phyloP scores from a whole-genome alignment of 179 eudicot genomes.

The Drosera spatulata region DNA sequence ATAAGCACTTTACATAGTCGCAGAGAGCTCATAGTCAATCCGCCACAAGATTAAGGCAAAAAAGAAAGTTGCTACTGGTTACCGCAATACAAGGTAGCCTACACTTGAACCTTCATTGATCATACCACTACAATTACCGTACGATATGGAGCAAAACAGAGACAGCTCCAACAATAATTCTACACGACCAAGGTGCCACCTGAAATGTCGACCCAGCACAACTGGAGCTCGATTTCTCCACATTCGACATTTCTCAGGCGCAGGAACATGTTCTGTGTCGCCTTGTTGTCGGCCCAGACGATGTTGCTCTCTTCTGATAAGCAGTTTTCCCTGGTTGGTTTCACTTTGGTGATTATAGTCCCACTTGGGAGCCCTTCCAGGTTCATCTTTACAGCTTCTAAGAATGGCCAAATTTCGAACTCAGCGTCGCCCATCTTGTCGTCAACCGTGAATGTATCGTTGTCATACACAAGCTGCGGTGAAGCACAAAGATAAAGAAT shows the following conservation, averaged over 20 bases:
- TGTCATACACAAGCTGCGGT: constrained; percentile 23
- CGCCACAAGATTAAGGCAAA: too few species aligned
- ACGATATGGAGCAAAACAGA: too few species aligned
- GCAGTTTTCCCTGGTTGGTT: constrained; percentile 21
- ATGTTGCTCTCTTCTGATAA: constrained; percentile 23
- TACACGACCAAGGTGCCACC: too few species aligned
- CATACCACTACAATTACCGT: too few species aligned
- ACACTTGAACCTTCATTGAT: too few species aligned
- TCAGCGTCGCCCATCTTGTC: constrained; percentile 37
- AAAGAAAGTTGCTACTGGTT: too few species aligned
- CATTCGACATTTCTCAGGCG: constrained; percentile 21
- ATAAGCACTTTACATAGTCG: too few species aligned
- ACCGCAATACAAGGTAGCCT: too few species aligned
- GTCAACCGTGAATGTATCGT: constrained; percentile 20
- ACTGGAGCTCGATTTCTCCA: constrained; percentile 25
- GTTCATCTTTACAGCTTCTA: constrained; percentile 17
- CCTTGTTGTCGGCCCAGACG: constrained; percentile 13
- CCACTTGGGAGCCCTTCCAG: constrained; percentile 12
- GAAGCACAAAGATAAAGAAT: background rate
- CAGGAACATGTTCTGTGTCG: constrained; percentile 24
- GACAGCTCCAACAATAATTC: too few species aligned
- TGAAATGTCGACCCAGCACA: constrained; percentile 22
- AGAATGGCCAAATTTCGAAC: constrained; percentile 16
- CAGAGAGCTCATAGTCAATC: too few species aligned
- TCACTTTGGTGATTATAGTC: constrained; percentile 12